These are phyloP conservation scores for Leishmania mexicana DNA, from an alignment of 208 protist species.

Conservation along the genomic window DNA sequence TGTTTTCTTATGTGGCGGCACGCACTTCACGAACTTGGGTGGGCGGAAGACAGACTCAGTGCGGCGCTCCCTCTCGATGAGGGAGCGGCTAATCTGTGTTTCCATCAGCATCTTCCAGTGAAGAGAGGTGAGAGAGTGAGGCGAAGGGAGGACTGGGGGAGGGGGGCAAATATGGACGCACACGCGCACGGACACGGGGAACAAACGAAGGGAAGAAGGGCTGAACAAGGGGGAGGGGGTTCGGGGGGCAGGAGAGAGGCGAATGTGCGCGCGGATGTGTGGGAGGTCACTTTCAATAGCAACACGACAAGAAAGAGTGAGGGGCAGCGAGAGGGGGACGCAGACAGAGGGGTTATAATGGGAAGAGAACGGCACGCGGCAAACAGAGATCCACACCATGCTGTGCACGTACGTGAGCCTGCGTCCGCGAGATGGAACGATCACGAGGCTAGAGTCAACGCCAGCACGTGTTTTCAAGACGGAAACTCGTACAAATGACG, in stretches of 20 bases:
- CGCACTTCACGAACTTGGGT: conserved; percentile 44
- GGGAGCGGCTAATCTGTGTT: conserved; percentile 36
- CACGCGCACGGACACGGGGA: neutral
- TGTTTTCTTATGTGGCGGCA: conserved; percentile 44
- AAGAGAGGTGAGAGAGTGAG: neutral
- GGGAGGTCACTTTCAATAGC: neutral
- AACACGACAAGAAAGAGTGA: neutral
- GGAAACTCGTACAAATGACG: too few relatives aligned
- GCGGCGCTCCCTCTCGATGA: conserved; percentile 64
- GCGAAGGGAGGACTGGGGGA: neutral
- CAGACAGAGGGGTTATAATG: neutral
- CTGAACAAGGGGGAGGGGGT: neutral
- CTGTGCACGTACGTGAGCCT: neutral
- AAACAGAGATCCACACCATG: neutral
- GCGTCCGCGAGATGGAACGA: neutral
- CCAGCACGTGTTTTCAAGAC: too few relatives aligned
- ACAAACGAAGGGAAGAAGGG: neutral
- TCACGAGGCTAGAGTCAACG: neutral
- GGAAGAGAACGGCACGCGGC: neutral
- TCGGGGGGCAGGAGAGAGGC: neutral
- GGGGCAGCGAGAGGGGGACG: neutral
- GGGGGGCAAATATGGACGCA: neutral
- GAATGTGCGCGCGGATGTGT: neutral
- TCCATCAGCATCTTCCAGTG: conserved; percentile 39
- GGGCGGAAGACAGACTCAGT: conserved; percentile 72